Evolutionary conservation across 1,284 basidiomycete genomes (phyloP).

Genomic region (Singerocomus rubriflavus): DNA sequence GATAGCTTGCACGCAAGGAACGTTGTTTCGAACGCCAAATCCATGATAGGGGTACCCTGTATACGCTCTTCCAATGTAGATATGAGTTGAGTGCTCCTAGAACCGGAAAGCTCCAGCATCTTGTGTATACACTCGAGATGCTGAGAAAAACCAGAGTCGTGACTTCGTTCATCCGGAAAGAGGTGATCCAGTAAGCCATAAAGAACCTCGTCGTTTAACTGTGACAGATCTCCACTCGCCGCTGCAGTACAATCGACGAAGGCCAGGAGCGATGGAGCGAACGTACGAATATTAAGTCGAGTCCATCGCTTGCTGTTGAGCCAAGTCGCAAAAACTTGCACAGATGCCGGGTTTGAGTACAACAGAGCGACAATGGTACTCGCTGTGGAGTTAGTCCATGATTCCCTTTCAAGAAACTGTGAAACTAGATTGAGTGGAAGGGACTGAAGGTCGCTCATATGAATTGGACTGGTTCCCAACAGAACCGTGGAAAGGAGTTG

Average conservation of each 20-base stretch:
- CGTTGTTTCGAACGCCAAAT: conserved; percentile 27
- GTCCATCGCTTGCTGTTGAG: conserved; percentile 28
- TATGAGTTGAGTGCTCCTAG: conserved; percentile 13
- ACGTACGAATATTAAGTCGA: background rate
- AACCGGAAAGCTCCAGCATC: conserved; percentile 19
- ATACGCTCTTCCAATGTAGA: conserved; percentile 18
- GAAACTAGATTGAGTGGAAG: conserved; percentile 27
- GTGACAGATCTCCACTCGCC: conserved; percentile 14
- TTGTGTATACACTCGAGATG: conserved; percentile 19
- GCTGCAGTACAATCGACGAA: conserved; percentile 26
- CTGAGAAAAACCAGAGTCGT: background rate
- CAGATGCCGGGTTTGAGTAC: conserved; percentile 35
- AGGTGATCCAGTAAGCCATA: conserved; percentile 16
- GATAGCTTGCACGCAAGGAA: conserved; percentile 27
- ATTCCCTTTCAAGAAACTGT: conserved; percentile 36
- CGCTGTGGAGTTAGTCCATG: conserved; percentile 42
- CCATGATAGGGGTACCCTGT: conserved; percentile 14
- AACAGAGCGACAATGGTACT: conserved; percentile 41
- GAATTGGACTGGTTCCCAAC: conserved; percentile 27
- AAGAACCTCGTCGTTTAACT: conserved; percentile 17
- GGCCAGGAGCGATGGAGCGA: conserved; percentile 18
- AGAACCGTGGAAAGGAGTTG: conserved; percentile 19
- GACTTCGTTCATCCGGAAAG: conserved; percentile 4
- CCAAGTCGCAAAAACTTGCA: conserved; percentile 29
- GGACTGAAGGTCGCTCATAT: conserved; percentile 18